phyloP scores from a whole-genome alignment of 1,139 yeast species.

The Kodamaea sp. region DNA sequence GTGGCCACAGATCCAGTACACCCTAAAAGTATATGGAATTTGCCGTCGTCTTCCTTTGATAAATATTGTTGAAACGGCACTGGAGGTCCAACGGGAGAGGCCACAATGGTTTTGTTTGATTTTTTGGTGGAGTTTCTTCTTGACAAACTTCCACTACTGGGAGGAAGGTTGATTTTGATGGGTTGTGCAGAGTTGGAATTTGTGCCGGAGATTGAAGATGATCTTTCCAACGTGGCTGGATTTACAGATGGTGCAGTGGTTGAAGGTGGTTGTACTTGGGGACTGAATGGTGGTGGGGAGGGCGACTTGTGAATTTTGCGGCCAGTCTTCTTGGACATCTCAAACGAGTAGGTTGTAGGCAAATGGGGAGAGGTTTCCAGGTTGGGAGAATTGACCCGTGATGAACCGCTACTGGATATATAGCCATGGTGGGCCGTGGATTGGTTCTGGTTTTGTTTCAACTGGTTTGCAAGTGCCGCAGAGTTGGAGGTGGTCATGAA shows the following conservation, averaged over 20 bases:
- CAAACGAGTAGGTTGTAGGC: slow-evolving; percentile 6
- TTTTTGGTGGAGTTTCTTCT: slow-evolving; percentile 15
- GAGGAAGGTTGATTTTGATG: slow-evolving; percentile 5
- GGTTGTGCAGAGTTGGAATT: slow-evolving; percentile 6
- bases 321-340: slow-evolving; percentile 8
- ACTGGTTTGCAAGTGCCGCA: slow-evolving; percentile 5
- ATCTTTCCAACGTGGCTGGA: slow-evolving; percentile 4
- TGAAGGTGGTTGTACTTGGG: neutral
- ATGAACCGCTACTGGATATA: slow-evolving; percentile 10
- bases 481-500: slow-evolving; percentile 12
- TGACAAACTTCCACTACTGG: slow-evolving; percentile 5
- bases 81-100: slow-evolving; percentile 65
- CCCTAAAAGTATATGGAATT: slow-evolving; percentile 82
- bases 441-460: slow-evolving; percentile 5
- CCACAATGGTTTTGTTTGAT: slow-evolving; percentile 33
- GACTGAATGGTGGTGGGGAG: slow-evolving; percentile 12
- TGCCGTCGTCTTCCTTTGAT: slow-evolving; percentile 72
- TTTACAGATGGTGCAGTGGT: neutral
- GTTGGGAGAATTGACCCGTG: slow-evolving; percentile 16
- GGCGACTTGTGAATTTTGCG: slow-evolving; percentile 10
- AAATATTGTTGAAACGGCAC: slow-evolving; percentile 75
- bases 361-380: slow-evolving; percentile 10
- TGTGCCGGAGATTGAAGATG: slow-evolving; percentile 10
- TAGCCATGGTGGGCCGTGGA: slow-evolving; percentile 6
- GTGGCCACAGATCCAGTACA: slow-evolving; percentile 98